Evolutionary conservation across 1,284 basidiomycete species (phyloP).

Genomic region (Puccinia horiana): DNA sequence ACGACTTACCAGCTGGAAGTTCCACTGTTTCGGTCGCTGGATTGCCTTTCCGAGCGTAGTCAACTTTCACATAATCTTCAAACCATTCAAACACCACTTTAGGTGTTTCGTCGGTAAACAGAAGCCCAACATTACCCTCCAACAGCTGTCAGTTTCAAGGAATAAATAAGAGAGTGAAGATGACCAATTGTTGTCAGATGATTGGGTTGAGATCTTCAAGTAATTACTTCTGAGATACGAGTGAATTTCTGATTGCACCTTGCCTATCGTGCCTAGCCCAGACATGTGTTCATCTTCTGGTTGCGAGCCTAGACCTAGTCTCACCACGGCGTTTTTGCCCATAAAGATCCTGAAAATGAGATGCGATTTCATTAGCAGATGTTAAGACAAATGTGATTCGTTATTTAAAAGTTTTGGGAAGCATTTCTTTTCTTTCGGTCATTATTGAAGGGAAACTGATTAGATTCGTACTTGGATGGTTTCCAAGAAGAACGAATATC

Average conservation of each 20-base stretch:
- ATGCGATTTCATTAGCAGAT: conserved; percentile 54
- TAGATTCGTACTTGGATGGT: conserved; percentile 61
- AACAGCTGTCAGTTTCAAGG: conserved; percentile 67
- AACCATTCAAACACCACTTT: conserved; percentile 94
- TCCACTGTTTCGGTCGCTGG: conserved; percentile 72
- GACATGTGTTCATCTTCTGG: conserved; percentile 80
- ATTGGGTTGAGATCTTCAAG: neutral
- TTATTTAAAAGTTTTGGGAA: neutral
- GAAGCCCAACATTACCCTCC: conserved; percentile 85
- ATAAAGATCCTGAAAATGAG: conserved; percentile 82
- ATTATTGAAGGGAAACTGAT: too few species aligned
- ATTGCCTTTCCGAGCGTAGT: conserved; percentile 89
- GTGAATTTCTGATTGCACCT: conserved; percentile 63
- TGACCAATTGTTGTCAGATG: too few species aligned
- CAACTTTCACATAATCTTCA: conserved; percentile 79
- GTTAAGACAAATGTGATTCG: neutral
- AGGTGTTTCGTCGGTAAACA: conserved; percentile 86
- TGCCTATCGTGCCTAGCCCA: conserved; percentile 76
- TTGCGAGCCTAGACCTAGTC: conserved; percentile 87
- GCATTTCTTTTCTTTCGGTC: neutral
- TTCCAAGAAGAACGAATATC: conserved; percentile 91
- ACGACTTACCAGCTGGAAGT: conserved; percentile 67
- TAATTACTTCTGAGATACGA: neutral
- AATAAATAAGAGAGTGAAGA: conserved; percentile 15
- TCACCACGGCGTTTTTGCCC: conserved; percentile 88